These are phyloP conservation scores for Fusarium avenaceum DNA, from an alignment of 2,329 filamentous ascomycete genomes.

Conservation along the genomic window DNA sequence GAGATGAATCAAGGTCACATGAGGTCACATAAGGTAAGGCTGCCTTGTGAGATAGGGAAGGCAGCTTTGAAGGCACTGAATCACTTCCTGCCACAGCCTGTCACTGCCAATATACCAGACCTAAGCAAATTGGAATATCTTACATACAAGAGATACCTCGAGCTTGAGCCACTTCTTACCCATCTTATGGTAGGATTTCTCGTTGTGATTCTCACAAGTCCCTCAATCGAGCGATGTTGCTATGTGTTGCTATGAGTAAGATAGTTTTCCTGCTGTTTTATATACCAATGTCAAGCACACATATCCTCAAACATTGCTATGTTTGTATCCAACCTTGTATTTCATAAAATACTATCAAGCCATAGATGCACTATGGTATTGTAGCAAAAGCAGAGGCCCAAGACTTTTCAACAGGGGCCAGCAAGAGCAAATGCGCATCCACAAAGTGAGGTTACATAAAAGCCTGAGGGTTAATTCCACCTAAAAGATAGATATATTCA, in stretches of 20 bases:
- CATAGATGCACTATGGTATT: no score
- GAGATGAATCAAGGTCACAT: neutral
- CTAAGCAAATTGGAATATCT: neutral
- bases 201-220: neutral
- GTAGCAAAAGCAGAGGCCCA: neutral
- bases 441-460: neutral
- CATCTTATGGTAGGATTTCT: neutral
- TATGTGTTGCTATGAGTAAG: neutral
- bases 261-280: neutral
- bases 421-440: neutral
- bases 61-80: constrained; percentile 2
- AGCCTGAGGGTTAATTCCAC: no score
- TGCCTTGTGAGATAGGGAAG: neutral
- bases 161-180: no score
- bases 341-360: neutral
- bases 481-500: no score
- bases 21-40: neutral
- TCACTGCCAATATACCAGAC: neutral
- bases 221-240: no score
- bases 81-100: constrained; percentile 1
- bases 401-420: neutral
- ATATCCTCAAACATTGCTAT: neutral
- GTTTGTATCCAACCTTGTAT: neutral
- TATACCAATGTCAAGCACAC: neutral
- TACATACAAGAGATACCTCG: no score